Evolutionary conservation across 2,329 filamentous ascomycete genomes (phyloP).

Genomic region (Colletotrichum sansevieriae): DNA sequence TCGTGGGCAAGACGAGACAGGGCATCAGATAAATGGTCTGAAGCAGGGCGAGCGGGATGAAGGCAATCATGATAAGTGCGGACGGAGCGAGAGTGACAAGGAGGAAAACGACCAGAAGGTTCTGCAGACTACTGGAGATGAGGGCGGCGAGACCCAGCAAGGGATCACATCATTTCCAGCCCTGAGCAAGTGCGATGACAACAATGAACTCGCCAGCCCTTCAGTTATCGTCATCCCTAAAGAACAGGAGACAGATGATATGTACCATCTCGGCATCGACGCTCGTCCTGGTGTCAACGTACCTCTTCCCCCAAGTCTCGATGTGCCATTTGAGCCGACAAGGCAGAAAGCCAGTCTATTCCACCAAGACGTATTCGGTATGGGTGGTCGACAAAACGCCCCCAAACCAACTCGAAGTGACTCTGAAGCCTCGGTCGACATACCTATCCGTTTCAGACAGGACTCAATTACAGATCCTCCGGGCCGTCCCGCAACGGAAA

Average conservation of each 20-base stretch:
- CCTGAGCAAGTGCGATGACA: constrained; percentile 49
- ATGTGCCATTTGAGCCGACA: constrained; percentile 6
- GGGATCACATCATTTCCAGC: constrained; percentile 52
- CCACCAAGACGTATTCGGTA: constrained; percentile 44
- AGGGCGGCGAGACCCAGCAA: neutral
- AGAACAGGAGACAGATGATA: constrained; percentile 29
- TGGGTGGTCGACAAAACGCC: neutral
- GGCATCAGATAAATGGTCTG: too few species aligned
- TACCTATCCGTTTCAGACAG: neutral
- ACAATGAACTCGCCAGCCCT: constrained; percentile 50
- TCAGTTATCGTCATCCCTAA: constrained; percentile 28
- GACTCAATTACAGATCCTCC: neutral
- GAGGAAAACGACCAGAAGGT: neutral
- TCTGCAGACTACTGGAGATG: neutral
- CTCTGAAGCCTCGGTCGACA: constrained; percentile 2
- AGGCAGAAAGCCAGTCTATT: constrained; percentile 42
- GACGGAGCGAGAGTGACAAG: too few species aligned
- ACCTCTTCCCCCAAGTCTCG: constrained; percentile 4
- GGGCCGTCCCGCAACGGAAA: neutral
- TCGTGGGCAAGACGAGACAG: too few species aligned
- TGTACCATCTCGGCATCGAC: constrained; percentile 50
- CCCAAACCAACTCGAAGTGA: neutral
- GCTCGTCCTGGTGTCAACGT: constrained; percentile 44
- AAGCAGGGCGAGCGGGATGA: too few species aligned
- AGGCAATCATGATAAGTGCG: too few species aligned